phyloP scores from a whole-genome alignment of 2,329 filamentous ascomycete species.

The Clarireedia sp. region DNA sequence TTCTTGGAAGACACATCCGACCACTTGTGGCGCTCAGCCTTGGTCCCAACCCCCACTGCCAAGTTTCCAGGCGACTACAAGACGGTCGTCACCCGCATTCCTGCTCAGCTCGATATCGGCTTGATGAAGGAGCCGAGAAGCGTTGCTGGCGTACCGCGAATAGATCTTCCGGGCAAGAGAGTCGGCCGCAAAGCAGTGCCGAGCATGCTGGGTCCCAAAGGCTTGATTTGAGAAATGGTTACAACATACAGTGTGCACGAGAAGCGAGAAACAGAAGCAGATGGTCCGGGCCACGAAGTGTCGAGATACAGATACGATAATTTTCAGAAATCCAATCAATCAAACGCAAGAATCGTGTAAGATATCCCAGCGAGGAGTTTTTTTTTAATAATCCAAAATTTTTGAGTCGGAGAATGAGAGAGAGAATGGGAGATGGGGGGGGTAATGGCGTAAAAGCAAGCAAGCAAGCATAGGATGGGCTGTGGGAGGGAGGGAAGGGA shows the following conservation, averaged over 20 bases:
- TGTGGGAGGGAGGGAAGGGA: too few relatives aligned
- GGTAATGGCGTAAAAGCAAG: too few relatives aligned
- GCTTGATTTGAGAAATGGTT: background rate
- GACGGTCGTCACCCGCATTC: constrained; percentile 55
- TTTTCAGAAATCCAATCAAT: background rate
- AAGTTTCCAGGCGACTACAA: constrained; percentile 58
- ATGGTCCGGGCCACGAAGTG: too few relatives aligned
- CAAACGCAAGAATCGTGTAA: background rate
- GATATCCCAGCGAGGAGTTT: background rate
- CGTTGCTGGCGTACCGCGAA: constrained; percentile 76
- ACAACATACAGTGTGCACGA: background rate
- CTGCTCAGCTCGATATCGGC: constrained; percentile 73
- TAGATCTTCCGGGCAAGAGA: constrained; percentile 30
- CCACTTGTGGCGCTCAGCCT: constrained; percentile 69
- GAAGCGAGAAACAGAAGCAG: background rate
- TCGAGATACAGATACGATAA: too few relatives aligned
- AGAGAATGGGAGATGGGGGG: too few relatives aligned
- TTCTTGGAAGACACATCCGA: constrained; percentile 68
- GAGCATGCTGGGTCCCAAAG: constrained; percentile 25
- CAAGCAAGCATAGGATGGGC: too few relatives aligned
- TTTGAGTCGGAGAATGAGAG: background rate
- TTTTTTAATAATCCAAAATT: background rate
- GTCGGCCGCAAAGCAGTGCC: constrained; percentile 30
- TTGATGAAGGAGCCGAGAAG: constrained; percentile 89
- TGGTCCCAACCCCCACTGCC: constrained; percentile 51